Conservation (phyloP, 2,329 filamentous ascomycete genomes). For the Fonsecaea pedrosoi region DNA sequence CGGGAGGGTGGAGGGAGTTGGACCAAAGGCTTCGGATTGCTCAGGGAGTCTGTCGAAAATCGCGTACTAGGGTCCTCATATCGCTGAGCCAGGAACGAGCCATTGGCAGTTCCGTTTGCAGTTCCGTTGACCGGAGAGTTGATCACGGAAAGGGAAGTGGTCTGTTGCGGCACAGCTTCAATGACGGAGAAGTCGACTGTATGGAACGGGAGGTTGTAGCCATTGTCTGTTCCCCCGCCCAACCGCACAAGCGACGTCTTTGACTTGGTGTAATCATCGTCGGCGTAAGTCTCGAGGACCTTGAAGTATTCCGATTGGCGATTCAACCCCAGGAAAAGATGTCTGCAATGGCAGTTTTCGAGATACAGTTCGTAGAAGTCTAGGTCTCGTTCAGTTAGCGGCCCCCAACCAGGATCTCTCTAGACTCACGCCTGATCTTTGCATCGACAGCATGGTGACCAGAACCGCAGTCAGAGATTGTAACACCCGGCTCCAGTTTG, state of each 20-base stretch:
- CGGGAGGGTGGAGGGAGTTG: neutral
- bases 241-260: slow-evolving; percentile 34
- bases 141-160: slow-evolving; percentile 3
- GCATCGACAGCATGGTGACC: slow-evolving; percentile 24
- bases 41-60: neutral
- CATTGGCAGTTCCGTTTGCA: neutral
- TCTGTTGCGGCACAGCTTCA: slow-evolving; percentile 19
- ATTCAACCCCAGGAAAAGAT: slow-evolving; percentile 34
- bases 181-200: slow-evolving; percentile 28
- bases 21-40: neutral
- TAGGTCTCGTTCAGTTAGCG: slow-evolving; percentile 24
- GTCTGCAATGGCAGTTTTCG: slow-evolving; percentile 38
- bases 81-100: neutral
- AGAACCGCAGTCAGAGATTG: slow-evolving; percentile 34
- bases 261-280: slow-evolving; percentile 33
- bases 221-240: slow-evolving; percentile 21
- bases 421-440: slow-evolving; percentile 30
- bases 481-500: slow-evolving; percentile 25
- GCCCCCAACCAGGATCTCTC: neutral
- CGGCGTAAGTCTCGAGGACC: slow-evolving; percentile 32
- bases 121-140: neutral
- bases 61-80: neutral
- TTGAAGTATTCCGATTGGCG: slow-evolving; percentile 34
- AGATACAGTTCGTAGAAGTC: slow-evolving; percentile 36
- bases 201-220: slow-evolving; percentile 28